phyloP scores from a whole-genome alignment of 306 rosid genomes.

The Prunus mira region DNA sequence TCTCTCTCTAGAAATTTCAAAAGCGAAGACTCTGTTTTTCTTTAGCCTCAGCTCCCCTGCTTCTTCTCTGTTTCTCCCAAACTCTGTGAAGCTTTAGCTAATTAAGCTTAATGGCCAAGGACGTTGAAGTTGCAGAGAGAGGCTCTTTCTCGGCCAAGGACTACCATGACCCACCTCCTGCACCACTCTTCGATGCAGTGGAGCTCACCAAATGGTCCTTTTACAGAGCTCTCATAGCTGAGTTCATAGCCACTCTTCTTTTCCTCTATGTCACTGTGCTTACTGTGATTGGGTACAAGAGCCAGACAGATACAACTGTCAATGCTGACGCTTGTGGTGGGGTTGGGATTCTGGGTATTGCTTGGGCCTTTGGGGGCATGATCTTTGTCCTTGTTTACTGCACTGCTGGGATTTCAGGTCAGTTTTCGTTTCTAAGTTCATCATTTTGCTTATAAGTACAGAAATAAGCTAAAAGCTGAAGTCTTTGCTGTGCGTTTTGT shows the following conservation, averaged over 20 bases:
- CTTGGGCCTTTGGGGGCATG: constrained; percentile 99
- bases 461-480: background rate
- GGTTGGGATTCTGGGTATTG: constrained; percentile 80
- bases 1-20: background rate
- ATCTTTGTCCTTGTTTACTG: constrained; percentile 94
- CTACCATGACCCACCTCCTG: constrained; percentile 92
- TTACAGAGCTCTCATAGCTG: constrained; percentile 91
- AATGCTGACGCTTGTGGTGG: constrained; percentile 51
- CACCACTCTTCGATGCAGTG: constrained; percentile 55
- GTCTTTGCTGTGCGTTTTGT: background rate
- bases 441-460: background rate
- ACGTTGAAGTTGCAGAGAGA: constrained; percentile 55
- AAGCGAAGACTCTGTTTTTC: constrained; percentile 5
- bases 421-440: background rate
- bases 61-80: background rate
- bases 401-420: constrained; percentile 97
- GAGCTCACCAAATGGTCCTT: constrained; percentile 86
- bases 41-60: background rate
- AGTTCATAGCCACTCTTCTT: constrained; percentile 85
- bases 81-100: background rate
- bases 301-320: constrained; percentile 36
- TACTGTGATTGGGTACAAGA: constrained; percentile 79
- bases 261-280: constrained; percentile 80
- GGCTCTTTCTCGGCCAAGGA: constrained; percentile 72
- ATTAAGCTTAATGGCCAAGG: constrained; percentile 47